A percentile compares a stretch with the other conserved stretches of the same genome.
phyloP scores from a whole-genome alignment of 2,329 filamentous ascomycete genomes.

The Incumbomyces lentus region DNA sequence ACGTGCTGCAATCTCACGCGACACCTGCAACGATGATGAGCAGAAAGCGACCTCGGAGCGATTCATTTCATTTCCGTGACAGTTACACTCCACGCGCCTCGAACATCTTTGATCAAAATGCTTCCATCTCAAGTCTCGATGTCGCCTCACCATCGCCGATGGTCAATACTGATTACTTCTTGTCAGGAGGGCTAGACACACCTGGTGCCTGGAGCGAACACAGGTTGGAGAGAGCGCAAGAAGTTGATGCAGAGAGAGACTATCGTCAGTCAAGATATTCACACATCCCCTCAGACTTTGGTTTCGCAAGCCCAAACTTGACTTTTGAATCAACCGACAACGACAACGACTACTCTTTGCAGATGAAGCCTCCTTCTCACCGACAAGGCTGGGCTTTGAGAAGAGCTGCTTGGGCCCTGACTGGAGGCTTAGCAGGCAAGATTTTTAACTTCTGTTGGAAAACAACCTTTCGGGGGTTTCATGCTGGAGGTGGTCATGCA shows the following conservation, averaged over 20 bases:
- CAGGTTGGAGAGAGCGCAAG: slow-evolving; percentile 17
- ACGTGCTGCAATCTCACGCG: too few species aligned
- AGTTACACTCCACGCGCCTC: background rate
- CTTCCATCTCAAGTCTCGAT: slow-evolving; percentile 8
- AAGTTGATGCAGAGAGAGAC: slow-evolving; percentile 27
- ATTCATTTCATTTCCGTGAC: slow-evolving; percentile 1
- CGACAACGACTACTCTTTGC: background rate
- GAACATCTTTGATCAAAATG: background rate
- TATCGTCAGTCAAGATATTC: slow-evolving; percentile 34
- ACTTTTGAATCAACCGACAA: background rate
- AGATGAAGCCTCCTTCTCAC: slow-evolving; percentile 5
- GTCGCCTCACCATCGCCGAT: slow-evolving; percentile 27
- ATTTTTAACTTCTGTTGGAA: slow-evolving; percentile 75
- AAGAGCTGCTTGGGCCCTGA: slow-evolving; percentile 32
- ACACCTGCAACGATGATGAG: background rate
- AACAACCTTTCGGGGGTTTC: slow-evolving; percentile 66
- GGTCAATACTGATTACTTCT: slow-evolving; percentile 30
- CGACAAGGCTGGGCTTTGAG: slow-evolving; percentile 26
- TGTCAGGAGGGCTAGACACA: slow-evolving; percentile 27
- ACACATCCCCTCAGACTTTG: slow-evolving; percentile 11
- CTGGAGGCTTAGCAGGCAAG: slow-evolving; percentile 47
- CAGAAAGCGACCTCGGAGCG: slow-evolving; percentile 3
- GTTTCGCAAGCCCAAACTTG: slow-evolving; percentile 10
- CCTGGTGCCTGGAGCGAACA: slow-evolving; percentile 21
- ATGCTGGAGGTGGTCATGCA: slow-evolving; percentile 68